Conservation (phyloP, 371 early-diverging fungal genomes). For the Zopfochytrium polystomum region DNA sequence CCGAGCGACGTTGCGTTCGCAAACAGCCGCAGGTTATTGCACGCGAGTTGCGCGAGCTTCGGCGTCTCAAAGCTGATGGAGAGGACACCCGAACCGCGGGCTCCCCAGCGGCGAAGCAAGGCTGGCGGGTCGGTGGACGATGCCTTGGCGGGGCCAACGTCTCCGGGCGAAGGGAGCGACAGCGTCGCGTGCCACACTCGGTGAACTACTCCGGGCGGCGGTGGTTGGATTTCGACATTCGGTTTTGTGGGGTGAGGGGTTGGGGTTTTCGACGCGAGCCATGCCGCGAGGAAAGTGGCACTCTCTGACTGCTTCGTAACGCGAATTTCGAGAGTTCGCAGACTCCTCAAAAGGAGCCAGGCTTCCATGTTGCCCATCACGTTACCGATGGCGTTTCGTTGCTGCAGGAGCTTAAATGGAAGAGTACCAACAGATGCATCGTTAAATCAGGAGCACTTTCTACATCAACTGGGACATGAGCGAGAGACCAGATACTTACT, state of each 20-base stretch:
- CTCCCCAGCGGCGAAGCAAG: slow-evolving; percentile 19
- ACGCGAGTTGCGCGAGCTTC: slow-evolving; percentile 31
- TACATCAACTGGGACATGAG: too few species aligned
- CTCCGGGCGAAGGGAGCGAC: neutral
- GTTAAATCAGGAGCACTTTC: too few species aligned
- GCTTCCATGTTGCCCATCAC: slow-evolving; percentile 53
- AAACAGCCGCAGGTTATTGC: slow-evolving; percentile 24
- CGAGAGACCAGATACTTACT: too few species aligned
- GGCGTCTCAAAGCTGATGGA: slow-evolving; percentile 25
- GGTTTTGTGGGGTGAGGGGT: neutral
- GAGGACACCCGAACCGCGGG: slow-evolving; percentile 30
- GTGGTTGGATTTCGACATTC: slow-evolving; percentile 9
- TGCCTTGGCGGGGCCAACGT: neutral
- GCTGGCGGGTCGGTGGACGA: slow-evolving; percentile 22
- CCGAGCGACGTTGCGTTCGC: slow-evolving; percentile 59
- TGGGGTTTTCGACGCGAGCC: slow-evolving; percentile 30
- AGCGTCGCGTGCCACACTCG: slow-evolving; percentile 39
- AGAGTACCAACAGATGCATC: too few species aligned
- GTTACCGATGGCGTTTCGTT: slow-evolving; percentile 41
- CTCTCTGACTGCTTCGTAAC: slow-evolving; percentile 43
- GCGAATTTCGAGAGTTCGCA: slow-evolving; percentile 46
- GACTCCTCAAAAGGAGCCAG: slow-evolving; percentile 48
- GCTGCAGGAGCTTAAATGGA: slow-evolving; percentile 24
- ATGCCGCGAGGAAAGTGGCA: slow-evolving; percentile 35
- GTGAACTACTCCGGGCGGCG: slow-evolving; percentile 18